phyloP scores from a whole-genome alignment of 148 eudicot genomes.

The Rhododendron molle region DNA sequence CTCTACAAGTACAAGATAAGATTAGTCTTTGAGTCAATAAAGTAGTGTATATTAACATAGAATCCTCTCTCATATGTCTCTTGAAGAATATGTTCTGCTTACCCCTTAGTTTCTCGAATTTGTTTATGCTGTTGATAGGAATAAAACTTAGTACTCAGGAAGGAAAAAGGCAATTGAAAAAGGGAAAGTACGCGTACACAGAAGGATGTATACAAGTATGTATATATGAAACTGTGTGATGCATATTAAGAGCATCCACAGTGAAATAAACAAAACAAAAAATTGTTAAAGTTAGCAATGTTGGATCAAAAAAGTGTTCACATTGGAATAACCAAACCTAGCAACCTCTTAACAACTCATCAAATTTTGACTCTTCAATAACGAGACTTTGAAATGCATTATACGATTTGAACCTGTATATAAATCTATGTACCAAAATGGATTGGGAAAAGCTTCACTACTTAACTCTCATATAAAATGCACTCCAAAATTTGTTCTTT shows the following conservation, averaged over 20 bases:
- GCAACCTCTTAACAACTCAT: no score
- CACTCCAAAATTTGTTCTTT: no score
- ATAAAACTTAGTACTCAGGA: background rate
- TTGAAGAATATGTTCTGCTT: background rate
- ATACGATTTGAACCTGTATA: no score
- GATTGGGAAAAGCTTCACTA: no score
- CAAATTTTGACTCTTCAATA: no score
- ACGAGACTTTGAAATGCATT: no score
- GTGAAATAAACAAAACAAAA: no score
- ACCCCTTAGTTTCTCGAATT: background rate
- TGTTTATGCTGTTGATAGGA: background rate
- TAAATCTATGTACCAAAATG: no score
- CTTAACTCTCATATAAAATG: no score
- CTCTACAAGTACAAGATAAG: background rate
- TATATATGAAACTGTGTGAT: background rate
- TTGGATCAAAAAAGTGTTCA: no score
- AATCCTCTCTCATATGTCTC: background rate
- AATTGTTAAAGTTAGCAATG: no score
- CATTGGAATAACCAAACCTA: no score
- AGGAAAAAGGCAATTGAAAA: background rate
- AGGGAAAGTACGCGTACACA: background rate
- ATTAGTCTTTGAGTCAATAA: background rate
- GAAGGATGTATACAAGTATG: background rate
- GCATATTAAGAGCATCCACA: background rate
- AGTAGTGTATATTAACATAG: background rate